Base-by-base conservation (phyloP, 306 rosid species). In the peach (Prunus persica) region DNA sequence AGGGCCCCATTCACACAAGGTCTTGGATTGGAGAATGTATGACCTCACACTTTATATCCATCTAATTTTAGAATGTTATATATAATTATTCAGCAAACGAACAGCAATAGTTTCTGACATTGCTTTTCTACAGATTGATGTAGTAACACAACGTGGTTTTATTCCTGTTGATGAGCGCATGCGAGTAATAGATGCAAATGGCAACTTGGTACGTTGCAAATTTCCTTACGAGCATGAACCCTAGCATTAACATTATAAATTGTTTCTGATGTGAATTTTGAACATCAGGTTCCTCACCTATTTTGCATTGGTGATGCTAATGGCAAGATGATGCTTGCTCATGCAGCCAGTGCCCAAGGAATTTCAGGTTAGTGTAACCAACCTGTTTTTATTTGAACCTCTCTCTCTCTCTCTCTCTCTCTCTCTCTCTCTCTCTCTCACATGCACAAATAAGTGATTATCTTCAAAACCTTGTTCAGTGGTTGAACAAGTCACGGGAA, bases 301-400 rank as follows among this genome's bases (percentile, higher is more conserved):
- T 92, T 73, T 82, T 95, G 98, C 87, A 92, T 95, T 74, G 97
- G 98, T 49, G 98, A 95, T 81, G 98, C 97, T 67, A 92, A 95
- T 76, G 96, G 97, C 74, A 92, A 95, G 88, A 88, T 95, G 97
- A 95, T 95, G 98, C 92, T 95, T 86, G 97, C 98, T 79, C 97
- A 95, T 88, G 97, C 97, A 70, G 97, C 96, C 75, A 95, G 97
- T 62, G 98, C 98, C 45, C 98, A 95, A 84, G 97, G 98, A 82
- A 95, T 95, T 86, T 90, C 97, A 68, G 97, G 96, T 87, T 66
- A 77, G 74, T 68, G 55, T 32, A 64, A 49, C 75, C 51, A 12
- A 55, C 62, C 71, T 68, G 66, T 67, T 74, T 24, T 47, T 34
- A 11, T 45, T 51, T 76, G 28, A 32, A 58, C 50, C 22, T n/a